Percentiles rank a stretch among this genome's conserved stretches.
Evolutionary conservation across 2,329 filamentous ascomycete species (phyloP).

Genomic region (Sarocladium strictum): DNA sequence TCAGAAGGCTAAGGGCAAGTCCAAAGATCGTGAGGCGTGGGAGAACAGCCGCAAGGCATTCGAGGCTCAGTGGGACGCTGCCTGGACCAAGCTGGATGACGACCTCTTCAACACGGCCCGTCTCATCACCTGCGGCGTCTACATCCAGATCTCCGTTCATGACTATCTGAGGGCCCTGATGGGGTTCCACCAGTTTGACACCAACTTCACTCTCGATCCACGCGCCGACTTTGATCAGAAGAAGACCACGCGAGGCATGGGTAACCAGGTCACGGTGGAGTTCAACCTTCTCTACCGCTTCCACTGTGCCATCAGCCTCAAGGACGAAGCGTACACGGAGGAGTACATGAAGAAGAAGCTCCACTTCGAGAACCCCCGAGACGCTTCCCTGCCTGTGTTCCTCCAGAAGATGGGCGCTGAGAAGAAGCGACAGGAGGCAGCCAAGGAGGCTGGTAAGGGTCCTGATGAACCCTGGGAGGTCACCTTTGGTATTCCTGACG

Average conservation of each 20-base stretch:
- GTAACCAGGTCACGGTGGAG: slow-evolving; percentile 62
- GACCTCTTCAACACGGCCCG: slow-evolving; percentile 52
- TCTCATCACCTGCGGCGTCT: slow-evolving; percentile 47
- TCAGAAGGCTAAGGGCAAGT: background rate
- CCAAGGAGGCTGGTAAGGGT: background rate
- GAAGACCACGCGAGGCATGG: slow-evolving; percentile 45
- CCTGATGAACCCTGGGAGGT: slow-evolving; percentile 1
- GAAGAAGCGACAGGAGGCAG: background rate
- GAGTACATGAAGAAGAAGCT: slow-evolving; percentile 24
- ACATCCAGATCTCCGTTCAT: slow-evolving; percentile 49
- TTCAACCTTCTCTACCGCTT: slow-evolving; percentile 65
- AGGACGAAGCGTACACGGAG: slow-evolving; percentile 58
- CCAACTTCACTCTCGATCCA: slow-evolving; percentile 58
- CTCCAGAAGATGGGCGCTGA: slow-evolving; percentile 24
- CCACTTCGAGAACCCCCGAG: background rate
- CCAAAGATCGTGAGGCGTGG: background rate
- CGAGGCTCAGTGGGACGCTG: background rate
- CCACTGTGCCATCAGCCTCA: slow-evolving; percentile 54
- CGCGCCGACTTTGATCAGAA: slow-evolving; percentile 49
- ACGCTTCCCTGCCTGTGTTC: slow-evolving; percentile 22
- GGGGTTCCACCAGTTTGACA: slow-evolving; percentile 52
- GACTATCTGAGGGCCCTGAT: slow-evolving; percentile 59
- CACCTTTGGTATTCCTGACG: slow-evolving; percentile 18
- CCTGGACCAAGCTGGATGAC: slow-evolving; percentile 36
- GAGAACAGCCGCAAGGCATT: background rate